These are phyloP conservation scores for Cryphonectria japonica DNA, from an alignment of 2,329 filamentous ascomycete genomes.

Conservation along the genomic window DNA sequence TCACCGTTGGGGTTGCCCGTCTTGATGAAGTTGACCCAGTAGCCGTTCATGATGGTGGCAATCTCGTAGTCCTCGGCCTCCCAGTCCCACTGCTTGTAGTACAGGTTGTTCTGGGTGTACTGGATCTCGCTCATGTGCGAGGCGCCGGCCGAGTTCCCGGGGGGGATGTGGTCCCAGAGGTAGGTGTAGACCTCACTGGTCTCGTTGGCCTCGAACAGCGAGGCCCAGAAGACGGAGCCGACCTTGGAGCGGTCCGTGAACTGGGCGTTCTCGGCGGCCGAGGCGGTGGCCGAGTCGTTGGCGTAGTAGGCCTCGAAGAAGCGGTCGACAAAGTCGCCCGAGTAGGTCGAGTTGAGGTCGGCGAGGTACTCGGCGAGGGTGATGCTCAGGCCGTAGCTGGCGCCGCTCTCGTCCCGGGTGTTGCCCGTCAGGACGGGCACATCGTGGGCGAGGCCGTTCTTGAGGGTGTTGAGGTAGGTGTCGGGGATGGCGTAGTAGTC, in stretches of 20 bases:
- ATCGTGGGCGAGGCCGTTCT: constrained; percentile 34
- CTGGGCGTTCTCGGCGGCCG: constrained; percentile 32
- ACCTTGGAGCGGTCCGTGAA: constrained; percentile 35
- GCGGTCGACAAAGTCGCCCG: constrained; percentile 22
- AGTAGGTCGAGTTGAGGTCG: constrained; percentile 32
- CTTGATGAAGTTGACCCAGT: constrained; percentile 28
- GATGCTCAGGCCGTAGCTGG: constrained; percentile 33
- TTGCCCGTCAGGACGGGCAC: constrained; percentile 39
- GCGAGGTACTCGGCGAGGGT: constrained; percentile 33
- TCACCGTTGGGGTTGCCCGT: constrained; percentile 24
- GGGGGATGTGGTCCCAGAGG: constrained; percentile 37
- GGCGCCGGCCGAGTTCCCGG: constrained; percentile 40
- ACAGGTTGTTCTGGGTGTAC: constrained; percentile 43
- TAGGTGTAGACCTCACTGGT: constrained; percentile 4
- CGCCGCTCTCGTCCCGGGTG: constrained; percentile 37
- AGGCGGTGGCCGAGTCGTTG: constrained; percentile 31
- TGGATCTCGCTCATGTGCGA: constrained; percentile 44
- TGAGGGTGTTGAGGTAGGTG: constrained; percentile 35
- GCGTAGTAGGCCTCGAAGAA: constrained; percentile 33
- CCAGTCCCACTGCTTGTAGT: constrained; percentile 28
- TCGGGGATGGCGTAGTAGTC: constrained; percentile 33
- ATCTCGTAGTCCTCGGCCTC: constrained; percentile 21
- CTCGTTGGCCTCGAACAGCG: constrained; percentile 13
- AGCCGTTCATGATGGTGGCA: constrained; percentile 26
- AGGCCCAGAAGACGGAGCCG: constrained; percentile 34